phyloP scores from a whole-genome alignment of 2,329 filamentous ascomycete species.

The Alternaria dauci region DNA sequence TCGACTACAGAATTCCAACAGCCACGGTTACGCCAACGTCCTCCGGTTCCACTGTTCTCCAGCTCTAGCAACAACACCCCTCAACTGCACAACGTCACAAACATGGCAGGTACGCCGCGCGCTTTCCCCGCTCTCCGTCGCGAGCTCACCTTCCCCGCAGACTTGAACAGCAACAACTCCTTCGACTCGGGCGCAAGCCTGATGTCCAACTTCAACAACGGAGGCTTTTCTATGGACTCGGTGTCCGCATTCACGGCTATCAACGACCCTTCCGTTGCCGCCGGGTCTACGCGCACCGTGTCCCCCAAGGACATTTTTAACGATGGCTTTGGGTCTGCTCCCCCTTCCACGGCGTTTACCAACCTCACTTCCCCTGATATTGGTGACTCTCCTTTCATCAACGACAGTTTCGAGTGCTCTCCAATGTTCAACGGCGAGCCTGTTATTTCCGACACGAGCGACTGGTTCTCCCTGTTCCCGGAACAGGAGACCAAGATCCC shows the following conservation, averaged over 20 bases:
- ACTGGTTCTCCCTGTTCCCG: conserved; percentile 79
- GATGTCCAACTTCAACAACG: conserved; percentile 53
- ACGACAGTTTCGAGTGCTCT: conserved; percentile 77
- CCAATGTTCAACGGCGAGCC: conserved; percentile 71
- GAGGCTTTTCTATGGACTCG: conserved; percentile 41
- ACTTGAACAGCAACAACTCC: conserved; percentile 50
- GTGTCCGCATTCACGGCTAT: conserved; percentile 55
- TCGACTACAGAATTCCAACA: conserved; percentile 67
- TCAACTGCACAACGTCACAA: conserved; percentile 49
- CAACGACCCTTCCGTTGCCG: conserved; percentile 53
- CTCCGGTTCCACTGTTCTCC: conserved; percentile 76
- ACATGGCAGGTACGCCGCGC: conserved; percentile 51
- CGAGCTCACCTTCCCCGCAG: conserved; percentile 45
- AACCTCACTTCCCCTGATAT: conserved; percentile 82
- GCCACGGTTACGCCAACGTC: conserved; percentile 63
- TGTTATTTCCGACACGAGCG: conserved; percentile 64
- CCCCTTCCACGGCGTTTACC: conserved; percentile 82
- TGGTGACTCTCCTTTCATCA: conserved; percentile 78
- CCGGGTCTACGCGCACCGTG: conserved; percentile 65
- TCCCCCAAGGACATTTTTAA: conserved; percentile 84
- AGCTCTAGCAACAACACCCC: conserved; percentile 65
- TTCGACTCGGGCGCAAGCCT: conserved; percentile 60
- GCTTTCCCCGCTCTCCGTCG: conserved; percentile 18
- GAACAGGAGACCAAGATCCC: conserved; percentile 52
- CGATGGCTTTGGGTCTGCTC: conserved; percentile 75